These are phyloP conservation scores for Backusella liffmaniae DNA, from an alignment of 192 early-diverging fungal species.

Conservation along the genomic window DNA sequence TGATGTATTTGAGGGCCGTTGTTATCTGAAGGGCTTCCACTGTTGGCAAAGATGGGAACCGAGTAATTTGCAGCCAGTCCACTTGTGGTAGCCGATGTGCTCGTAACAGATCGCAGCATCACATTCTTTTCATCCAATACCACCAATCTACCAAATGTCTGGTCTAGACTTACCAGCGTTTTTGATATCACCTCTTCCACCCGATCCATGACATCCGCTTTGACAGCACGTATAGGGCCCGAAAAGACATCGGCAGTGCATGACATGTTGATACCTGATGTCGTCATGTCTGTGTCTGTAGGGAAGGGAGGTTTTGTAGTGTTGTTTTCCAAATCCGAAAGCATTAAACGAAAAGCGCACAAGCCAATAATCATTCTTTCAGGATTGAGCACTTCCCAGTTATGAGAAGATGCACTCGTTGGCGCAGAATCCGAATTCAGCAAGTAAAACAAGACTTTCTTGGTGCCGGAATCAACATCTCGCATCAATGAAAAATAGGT, in stretches of 20 bases:
- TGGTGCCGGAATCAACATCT: slow-evolving; percentile 66
- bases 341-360: slow-evolving; percentile 66
- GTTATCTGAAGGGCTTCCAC: background rate
- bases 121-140: slow-evolving; percentile 54
- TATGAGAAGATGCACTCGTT: slow-evolving; percentile 30
- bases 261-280: slow-evolving; percentile 24
- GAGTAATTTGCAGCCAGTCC: slow-evolving; percentile 21
- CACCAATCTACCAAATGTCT: slow-evolving; percentile 45
- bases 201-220: slow-evolving; percentile 65
- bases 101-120: background rate
- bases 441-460: slow-evolving; percentile 63
- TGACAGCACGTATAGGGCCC: slow-evolving; percentile 47
- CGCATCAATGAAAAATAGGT: slow-evolving; percentile 65
- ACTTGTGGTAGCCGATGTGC: background rate
- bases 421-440: slow-evolving; percentile 58
- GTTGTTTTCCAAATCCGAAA: slow-evolving; percentile 69
- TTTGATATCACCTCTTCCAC: slow-evolving; percentile 65
- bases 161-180: slow-evolving; percentile 60
- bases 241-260: slow-evolving; percentile 38
- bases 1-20: slow-evolving; percentile 40
- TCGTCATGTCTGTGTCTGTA: slow-evolving; percentile 39
- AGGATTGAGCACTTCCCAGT: slow-evolving; percentile 52
- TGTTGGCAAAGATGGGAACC: slow-evolving; percentile 26
- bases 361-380: slow-evolving; percentile 79
- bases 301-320: slow-evolving; percentile 48